Conservation (phyloP, 2,329 filamentous ascomycete genomes). For the Ceratocystis cubensis region DNA sequence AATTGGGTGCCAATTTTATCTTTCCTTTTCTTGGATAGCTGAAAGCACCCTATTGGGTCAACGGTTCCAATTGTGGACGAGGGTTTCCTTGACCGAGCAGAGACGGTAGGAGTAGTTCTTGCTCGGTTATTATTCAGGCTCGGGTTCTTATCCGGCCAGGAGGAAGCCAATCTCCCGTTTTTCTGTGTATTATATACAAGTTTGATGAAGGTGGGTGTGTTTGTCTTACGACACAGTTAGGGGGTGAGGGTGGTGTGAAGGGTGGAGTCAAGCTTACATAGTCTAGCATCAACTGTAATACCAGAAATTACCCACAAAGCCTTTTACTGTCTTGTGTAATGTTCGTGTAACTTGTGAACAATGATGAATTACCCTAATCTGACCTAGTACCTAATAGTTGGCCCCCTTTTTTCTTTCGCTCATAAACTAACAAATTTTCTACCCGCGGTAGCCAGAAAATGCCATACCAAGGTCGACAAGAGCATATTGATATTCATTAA, state of each 20-base stretch:
- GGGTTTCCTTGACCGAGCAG: conserved; percentile 14
- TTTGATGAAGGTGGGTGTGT: neutral
- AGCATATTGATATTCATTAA: no score
- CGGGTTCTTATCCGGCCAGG: conserved; percentile 31
- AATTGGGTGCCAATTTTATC: conserved; percentile 1
- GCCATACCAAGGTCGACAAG: no score
- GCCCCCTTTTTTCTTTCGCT: neutral
- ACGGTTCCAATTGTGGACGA: conserved; percentile 20
- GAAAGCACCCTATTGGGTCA: conserved; percentile 23
- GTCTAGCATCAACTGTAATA: conserved; percentile 36
- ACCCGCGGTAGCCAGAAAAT: no score
- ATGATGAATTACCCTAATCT: neutral
- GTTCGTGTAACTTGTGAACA: neutral
- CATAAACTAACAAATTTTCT: neutral
- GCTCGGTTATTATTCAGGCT: neutral
- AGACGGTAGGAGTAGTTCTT: neutral
- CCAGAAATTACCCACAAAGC: conserved; percentile 57
- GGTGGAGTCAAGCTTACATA: conserved; percentile 19
- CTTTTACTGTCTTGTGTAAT: conserved; percentile 3
- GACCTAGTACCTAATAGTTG: no score
- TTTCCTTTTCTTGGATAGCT: conserved; percentile 31
- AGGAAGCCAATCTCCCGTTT: conserved; percentile 36
- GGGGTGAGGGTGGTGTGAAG: neutral
- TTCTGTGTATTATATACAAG: conserved; percentile 3
- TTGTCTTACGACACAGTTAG: neutral